Conservation (phyloP, 371 early-diverging fungal species). For the Actinomucor elegans region DNA sequence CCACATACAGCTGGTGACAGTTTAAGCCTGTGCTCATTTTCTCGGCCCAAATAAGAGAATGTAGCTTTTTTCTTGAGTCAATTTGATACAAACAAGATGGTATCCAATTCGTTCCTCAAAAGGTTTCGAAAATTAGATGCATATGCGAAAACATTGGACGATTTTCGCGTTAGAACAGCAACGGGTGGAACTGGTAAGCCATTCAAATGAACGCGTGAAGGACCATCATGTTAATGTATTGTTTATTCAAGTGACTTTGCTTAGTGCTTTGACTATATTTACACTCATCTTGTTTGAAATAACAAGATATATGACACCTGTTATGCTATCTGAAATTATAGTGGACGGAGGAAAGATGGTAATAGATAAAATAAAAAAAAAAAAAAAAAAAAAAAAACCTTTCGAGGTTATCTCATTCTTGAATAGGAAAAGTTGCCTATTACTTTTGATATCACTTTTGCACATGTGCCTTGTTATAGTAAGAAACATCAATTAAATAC, state of each 20-base stretch:
- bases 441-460: slow-evolving; percentile 87
- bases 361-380: background rate
- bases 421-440: slow-evolving; percentile 78
- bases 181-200: slow-evolving; percentile 82
- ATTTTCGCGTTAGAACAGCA: slow-evolving; percentile 89
- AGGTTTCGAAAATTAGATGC: slow-evolving; percentile 82
- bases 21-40: no score
- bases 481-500: slow-evolving; percentile 19
- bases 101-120: slow-evolving; percentile 41
- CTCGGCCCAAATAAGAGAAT: no score
- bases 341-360: slow-evolving; percentile 82
- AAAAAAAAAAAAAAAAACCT: background rate
- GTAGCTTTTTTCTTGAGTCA: background rate
- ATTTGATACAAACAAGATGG: slow-evolving; percentile 10
- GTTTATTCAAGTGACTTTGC: slow-evolving; percentile 72
- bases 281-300: slow-evolving; percentile 81
- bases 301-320: slow-evolving; percentile 67
- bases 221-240: no score
- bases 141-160: slow-evolving; percentile 97
- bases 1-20: no score
- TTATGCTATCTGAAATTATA: slow-evolving; percentile 70
- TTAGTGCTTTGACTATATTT: slow-evolving; percentile 68
- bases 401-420: background rate
- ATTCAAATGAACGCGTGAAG: no score
- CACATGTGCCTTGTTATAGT: slow-evolving; percentile 87